These are phyloP conservation scores for Mortierella sp. DNA, from an alignment of 371 early-diverging fungal genomes.

Conservation along the genomic window DNA sequence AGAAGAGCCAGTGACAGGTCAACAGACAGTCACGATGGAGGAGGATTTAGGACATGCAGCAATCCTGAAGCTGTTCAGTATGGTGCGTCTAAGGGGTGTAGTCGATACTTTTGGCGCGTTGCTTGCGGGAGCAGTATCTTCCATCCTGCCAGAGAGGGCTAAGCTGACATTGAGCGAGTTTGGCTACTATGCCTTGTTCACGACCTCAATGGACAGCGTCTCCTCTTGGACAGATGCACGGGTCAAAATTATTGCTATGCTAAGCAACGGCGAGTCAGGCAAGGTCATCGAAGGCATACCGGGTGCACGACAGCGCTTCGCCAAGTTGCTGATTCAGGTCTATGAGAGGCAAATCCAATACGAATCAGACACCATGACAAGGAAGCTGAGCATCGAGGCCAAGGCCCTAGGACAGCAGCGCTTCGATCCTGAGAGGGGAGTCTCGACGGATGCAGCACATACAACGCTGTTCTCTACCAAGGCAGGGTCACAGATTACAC, in stretches of 20 bases:
- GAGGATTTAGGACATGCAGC: conserved; percentile 22
- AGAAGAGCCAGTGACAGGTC: background rate
- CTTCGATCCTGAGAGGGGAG: background rate
- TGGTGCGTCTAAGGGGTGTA: conserved; percentile 41
- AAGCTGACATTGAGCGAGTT: conserved; percentile 50
- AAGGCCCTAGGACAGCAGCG: conserved; percentile 4
- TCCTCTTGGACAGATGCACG: conserved; percentile 41
- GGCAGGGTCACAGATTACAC: conserved; percentile 18
- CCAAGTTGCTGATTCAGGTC: conserved; percentile 28
- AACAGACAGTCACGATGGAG: conserved; percentile 1
- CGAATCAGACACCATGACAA: conserved; percentile 25
- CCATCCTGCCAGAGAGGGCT: conserved; percentile 26
- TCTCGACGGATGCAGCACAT: background rate
- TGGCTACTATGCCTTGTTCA: conserved; percentile 49
- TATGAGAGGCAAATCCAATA: conserved; percentile 37
- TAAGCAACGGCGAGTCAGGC: conserved; percentile 35
- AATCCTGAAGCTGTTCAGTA: conserved; percentile 27
- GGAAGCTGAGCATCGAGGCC: conserved; percentile 18
- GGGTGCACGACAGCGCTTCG: conserved; percentile 22
- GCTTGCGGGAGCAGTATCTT: conserved; percentile 42
- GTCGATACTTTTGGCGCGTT: conserved; percentile 48
- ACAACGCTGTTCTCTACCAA: conserved; percentile 24
- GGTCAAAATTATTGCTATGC: conserved; percentile 40
- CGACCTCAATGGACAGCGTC: conserved; percentile 51
- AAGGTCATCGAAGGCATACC: conserved; percentile 22